Evolutionary conservation across 768 basidiomycete genomes (phyloP).

Genomic region (Grammothele lineata): DNA sequence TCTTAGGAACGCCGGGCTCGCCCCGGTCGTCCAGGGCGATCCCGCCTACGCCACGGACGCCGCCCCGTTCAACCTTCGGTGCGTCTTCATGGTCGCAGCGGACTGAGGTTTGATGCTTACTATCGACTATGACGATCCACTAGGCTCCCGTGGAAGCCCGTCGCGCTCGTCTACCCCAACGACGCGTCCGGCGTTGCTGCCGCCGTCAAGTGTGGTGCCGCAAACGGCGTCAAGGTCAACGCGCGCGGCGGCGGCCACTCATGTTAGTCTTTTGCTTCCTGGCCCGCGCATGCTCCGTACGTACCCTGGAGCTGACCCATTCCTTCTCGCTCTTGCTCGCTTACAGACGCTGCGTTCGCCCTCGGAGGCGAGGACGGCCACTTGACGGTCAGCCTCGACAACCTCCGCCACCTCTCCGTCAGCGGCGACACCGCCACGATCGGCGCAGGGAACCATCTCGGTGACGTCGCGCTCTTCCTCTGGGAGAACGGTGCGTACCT

Average conservation of each 20-base stretch:
- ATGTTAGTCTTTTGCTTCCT: background rate
- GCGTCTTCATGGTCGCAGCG: no score
- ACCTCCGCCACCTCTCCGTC: constrained; percentile 1
- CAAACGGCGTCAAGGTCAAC: constrained; percentile 2
- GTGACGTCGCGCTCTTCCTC: constrained; percentile 3
- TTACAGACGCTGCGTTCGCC: background rate
- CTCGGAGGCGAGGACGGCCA: constrained; percentile 2
- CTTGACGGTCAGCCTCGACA: constrained; percentile 2
- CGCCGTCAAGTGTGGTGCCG: background rate
- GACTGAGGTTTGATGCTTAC: no score
- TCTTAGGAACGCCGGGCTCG: background rate
- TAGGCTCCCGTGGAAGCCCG: background rate
- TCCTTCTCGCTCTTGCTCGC: no score
- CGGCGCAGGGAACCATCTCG: background rate
- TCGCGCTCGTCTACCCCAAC: background rate
- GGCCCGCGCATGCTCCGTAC: no score
- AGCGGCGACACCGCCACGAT: background rate
- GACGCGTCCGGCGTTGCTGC: background rate
- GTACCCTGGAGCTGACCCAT: no score
- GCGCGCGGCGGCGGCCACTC: constrained; percentile 1
- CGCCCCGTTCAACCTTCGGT: background rate
- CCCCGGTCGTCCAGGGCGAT: background rate
- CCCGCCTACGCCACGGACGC: background rate
- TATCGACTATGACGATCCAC: no score
- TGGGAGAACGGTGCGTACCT: constrained; percentile 1